Evolutionary conservation across 2,329 filamentous ascomycete genomes (phyloP), one percentile per base, ranked within the genome.

Genomic region (Ustilaginoidea virens): DNA sequence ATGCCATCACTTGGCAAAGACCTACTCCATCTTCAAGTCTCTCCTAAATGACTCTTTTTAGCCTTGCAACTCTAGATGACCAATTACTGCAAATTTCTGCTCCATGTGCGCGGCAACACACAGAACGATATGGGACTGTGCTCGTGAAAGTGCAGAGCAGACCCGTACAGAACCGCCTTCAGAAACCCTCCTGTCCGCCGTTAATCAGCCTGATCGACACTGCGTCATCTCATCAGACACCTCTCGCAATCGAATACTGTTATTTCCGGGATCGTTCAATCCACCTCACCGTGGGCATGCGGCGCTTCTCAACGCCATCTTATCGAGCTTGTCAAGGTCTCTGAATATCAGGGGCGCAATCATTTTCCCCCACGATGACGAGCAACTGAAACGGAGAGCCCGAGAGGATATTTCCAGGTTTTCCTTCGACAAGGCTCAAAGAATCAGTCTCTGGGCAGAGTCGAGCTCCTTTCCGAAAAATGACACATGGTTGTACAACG

Each of bases 201-300:
- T n/a, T n/a, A n/a, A n/a, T n/a, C n/a, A n/a, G n/a, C n/a, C n/a
- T n/a, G n/a, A n/a, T n/a, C n/a, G n/a, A n/a, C n/a, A n/a, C n/a
- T n/a, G n/a, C n/a, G n/a, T n/a, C n/a, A 8, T 23, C 6, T 23
- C 10, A 10, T 9, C n/a, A 6, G 22, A 10, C 6, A 12, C 11
- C 7, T 8, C 7, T 12, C 10, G 13, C 1, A 51, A 49, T 23
- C 33, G 39, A 7, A 41, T 56, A n/a, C 34, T 56, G 2, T 14
- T 56, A 2, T 56, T 42, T 29, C 49, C 50, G 1, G 53, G 53
- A 1, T 46, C 45, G 7, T 56, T 56, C 38, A 55, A 57, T 29
- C 53, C 53, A 1, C 51, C 53, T 10, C 51, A 55, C 28, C 37
- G 33, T 5, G 51, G 52, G 0, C 53, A 56, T 25, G 25, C 46